Evolutionary conservation across 257 asterid species (phyloP).

Genomic region (Nicotiana tabacum): DNA sequence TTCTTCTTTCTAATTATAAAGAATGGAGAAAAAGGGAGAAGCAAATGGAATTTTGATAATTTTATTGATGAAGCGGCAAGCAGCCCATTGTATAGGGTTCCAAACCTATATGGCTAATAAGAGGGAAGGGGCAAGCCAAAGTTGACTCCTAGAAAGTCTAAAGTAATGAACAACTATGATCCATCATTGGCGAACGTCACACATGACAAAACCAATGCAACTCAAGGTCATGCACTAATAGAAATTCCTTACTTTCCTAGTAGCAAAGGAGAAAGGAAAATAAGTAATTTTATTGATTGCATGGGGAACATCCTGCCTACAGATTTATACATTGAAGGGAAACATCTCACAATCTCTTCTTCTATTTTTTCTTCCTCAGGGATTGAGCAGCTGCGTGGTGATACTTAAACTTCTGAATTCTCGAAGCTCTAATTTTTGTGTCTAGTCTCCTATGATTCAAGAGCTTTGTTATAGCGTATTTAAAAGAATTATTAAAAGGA

Average conservation of each 20-base stretch:
- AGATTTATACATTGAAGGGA: not conserved
- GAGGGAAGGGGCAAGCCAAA: not conserved
- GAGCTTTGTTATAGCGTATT: not conserved
- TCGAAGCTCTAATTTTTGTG: not conserved
- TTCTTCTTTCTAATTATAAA: not conserved
- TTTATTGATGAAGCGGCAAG: not conserved
- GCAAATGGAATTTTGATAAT: not conserved
- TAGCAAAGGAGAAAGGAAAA: slow-evolving; percentile 10
- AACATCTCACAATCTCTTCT: not conserved
- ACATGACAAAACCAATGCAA: not conserved
- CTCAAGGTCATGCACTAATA: slow-evolving; percentile 18
- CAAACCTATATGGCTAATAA: not conserved
- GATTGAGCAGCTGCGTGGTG: not conserved
- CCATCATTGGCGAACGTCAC: slow-evolving; percentile 1
- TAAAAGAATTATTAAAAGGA: not conserved
- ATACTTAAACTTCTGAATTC: not conserved
- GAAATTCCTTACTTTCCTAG: slow-evolving; percentile 22
- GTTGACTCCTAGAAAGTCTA: not conserved
- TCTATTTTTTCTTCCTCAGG: not conserved
- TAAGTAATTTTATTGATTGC: not conserved
- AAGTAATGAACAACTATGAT: not conserved
- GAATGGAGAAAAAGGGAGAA: not conserved
- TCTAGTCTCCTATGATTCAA: not conserved
- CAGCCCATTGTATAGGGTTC: not conserved
- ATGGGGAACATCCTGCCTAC: not conserved